Percentiles rank a stretch among this genome's conserved stretches.
These are phyloP conservation scores for Apiotrichum brassicae DNA, from an alignment of 1,284 basidiomycete species.

Conservation along the genomic window DNA sequence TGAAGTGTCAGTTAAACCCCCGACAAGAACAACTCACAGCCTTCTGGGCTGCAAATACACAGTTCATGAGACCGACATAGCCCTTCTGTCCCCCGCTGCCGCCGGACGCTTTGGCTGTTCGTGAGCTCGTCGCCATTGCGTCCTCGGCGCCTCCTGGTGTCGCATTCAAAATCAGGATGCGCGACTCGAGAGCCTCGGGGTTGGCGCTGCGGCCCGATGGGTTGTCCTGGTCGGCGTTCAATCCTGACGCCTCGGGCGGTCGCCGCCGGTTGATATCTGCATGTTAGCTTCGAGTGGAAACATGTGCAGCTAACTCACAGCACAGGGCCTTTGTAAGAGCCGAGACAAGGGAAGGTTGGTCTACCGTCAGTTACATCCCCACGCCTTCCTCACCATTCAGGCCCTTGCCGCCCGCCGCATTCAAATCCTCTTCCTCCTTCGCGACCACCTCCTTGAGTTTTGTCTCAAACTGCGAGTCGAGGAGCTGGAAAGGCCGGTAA, in stretches of 20 bases:
- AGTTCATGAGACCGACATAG: conserved; percentile 93
- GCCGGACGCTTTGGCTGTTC: conserved; percentile 49
- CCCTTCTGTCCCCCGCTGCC: conserved; percentile 32
- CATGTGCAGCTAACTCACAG: conserved; percentile 53
- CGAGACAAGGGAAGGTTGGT: conserved; percentile 67
- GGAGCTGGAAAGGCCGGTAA: conserved; percentile 65
- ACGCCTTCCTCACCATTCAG: conserved; percentile 28
- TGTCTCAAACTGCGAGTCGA: conserved; percentile 59
- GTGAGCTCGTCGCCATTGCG: conserved; percentile 5
- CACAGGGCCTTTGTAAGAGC: conserved; percentile 84
- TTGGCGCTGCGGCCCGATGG: conserved; percentile 8
- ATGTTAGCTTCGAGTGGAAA: not conserved
- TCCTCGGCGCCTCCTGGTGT: conserved; percentile 54
- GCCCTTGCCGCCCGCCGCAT: conserved; percentile 52
- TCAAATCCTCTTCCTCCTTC: conserved; percentile 57
- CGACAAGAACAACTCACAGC: conserved; percentile 53
- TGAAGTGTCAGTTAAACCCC: conserved; percentile 39
- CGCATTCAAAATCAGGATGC: conserved; percentile 86
- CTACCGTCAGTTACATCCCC: conserved; percentile 16
- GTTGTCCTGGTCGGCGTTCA: conserved; percentile 14
- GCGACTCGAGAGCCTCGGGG: conserved; percentile 55
- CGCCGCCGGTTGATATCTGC: conserved; percentile 77
- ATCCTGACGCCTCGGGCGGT: conserved; percentile 44
- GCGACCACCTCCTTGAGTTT: conserved; percentile 60
- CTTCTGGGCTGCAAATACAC: conserved; percentile 98